Conservation (phyloP, 129 eudicot species). For the Flaveria trinervia region DNA sequence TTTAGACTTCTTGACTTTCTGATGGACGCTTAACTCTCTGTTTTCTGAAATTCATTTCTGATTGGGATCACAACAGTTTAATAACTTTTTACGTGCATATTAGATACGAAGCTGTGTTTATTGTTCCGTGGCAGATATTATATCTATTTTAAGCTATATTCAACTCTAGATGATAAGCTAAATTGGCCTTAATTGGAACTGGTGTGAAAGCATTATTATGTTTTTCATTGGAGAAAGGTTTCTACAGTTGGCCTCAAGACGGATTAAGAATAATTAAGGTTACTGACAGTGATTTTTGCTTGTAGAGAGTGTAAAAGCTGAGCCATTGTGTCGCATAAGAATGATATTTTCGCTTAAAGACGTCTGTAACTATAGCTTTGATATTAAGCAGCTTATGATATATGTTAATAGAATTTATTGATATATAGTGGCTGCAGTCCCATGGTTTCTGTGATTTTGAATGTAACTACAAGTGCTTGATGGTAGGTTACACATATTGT, state of each 20-base stretch:
- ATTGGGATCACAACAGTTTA: background rate
- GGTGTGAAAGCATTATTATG: constrained; percentile 1
- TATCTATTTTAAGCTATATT: background rate
- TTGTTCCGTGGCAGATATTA: background rate
- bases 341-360: background rate
- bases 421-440: background rate
- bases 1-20: background rate
- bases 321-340: background rate
- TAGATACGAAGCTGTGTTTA: background rate
- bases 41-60: constrained; percentile 1
- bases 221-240: background rate
- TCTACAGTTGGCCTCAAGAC: background rate
- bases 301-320: too few species aligned
- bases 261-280: background rate
- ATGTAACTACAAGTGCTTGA: background rate
- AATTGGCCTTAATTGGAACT: constrained; percentile 13
- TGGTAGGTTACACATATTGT: background rate
- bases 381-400: background rate
- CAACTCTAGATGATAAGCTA: constrained; percentile 8
- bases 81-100: constrained; percentile 17
- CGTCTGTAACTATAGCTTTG: background rate
- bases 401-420: background rate
- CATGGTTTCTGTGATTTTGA: background rate
- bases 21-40: background rate
- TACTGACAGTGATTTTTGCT: too few species aligned